Percentiles rank a stretch among this genome's conserved stretches.
Conservation (phyloP, 2,329 filamentous ascomycete species). For the Curvularia spicifera region DNA sequence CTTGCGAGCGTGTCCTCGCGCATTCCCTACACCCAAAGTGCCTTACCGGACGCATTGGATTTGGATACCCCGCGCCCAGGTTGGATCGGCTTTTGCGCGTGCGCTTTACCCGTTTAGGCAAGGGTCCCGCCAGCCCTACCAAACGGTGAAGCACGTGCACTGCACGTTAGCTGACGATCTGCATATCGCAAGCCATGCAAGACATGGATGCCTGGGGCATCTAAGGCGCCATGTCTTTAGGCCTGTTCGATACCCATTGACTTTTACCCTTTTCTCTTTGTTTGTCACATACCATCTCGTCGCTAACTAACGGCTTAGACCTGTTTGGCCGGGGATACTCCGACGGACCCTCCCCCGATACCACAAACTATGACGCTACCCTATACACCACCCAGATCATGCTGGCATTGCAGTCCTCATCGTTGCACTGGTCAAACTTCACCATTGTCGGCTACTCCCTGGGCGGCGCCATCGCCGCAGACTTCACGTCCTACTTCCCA, state of each 20-base stretch:
- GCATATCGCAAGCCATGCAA: neutral
- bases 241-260: neutral
- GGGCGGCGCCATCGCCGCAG: conserved; percentile 74
- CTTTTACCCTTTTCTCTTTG: neutral
- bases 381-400: conserved; percentile 77
- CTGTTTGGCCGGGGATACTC: conserved; percentile 80
- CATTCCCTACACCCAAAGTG: neutral
- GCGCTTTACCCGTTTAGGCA: conserved; percentile 13
- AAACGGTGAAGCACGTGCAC: conserved; percentile 18
- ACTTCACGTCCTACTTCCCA: conserved; percentile 74
- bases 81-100: conserved; percentile 6
- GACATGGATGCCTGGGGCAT: neutral
- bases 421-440: conserved; percentile 63
- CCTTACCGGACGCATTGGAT: neutral
- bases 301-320: conserved; percentile 54
- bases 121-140: conserved; percentile 15
- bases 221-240: neutral
- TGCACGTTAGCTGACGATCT: conserved; percentile 4
- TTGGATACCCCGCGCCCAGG: conserved; percentile 11
- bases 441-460: conserved; percentile 80
- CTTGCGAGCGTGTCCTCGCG: neutral
- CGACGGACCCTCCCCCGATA: conserved; percentile 64
- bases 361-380: conserved; percentile 73
- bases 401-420: conserved; percentile 72
- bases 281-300: neutral